phyloP scores from a whole-genome alignment of 768 basidiomycete species.

The Suillus plorans region DNA sequence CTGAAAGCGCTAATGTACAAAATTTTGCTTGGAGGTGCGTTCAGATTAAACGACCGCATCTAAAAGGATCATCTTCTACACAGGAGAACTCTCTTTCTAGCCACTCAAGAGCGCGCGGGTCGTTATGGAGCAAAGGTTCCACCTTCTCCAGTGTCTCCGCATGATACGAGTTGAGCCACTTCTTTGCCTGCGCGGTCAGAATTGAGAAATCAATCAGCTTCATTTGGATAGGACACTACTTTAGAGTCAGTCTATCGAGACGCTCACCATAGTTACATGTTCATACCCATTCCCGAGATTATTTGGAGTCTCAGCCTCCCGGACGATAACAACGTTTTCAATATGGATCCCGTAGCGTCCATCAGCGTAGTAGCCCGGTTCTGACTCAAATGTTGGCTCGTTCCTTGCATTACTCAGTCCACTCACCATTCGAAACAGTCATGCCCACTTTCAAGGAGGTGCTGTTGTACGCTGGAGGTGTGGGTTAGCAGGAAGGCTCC shows the following conservation, averaged over 20 bases:
- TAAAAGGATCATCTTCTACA: neutral
- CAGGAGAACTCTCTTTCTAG: constrained; percentile 53
- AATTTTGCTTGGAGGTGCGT: neutral
- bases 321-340: constrained; percentile 84
- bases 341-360: constrained; percentile 91
- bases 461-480: constrained; percentile 57
- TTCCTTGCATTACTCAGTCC: neutral
- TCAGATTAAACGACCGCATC: neutral
- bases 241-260: constrained; percentile 6
- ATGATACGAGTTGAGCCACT: constrained; percentile 88
- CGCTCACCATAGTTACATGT: constrained; percentile 78
- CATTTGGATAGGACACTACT: constrained; percentile 80
- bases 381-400: constrained; percentile 32
- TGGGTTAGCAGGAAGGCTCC: neutral
- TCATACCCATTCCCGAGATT: constrained; percentile 88
- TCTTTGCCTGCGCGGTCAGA: constrained; percentile 63
- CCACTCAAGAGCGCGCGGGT: constrained; percentile 61
- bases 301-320: constrained; percentile 67
- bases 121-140: constrained; percentile 63
- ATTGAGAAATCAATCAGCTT: constrained; percentile 70
- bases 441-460: constrained; percentile 77
- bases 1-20: neutral
- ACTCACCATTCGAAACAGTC: constrained; percentile 80
- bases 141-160: constrained; percentile 72
- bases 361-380: constrained; percentile 92